Percentiles rank a stretch among this genome's conserved stretches.
phyloP scores from a whole-genome alignment of 345 rosid species.

The Citrus hindsii region DNA sequence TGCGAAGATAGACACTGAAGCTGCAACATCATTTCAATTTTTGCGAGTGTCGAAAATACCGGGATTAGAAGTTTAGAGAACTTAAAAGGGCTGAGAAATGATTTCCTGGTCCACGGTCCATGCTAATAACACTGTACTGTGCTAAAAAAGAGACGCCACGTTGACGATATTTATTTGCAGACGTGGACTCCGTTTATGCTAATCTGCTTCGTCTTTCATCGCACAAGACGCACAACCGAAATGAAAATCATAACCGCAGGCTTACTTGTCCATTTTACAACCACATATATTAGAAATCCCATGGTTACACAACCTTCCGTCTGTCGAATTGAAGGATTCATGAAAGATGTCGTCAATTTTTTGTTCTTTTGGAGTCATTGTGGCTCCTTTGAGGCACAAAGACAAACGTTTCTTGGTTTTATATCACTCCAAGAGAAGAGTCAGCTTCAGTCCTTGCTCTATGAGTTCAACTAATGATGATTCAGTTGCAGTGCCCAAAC shows the following conservation, averaged over 20 bases:
- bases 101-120: conserved; percentile 10
- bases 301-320: background rate
- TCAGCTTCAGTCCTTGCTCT: conserved; percentile 29
- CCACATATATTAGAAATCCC: background rate
- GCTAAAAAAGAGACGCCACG: background rate
- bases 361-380: conserved; percentile 24
- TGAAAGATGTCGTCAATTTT: conserved; percentile 10
- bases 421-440: conserved; percentile 24
- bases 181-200: background rate
- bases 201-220: background rate
- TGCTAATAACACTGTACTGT: background rate
- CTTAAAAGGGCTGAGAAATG: background rate
- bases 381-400: conserved; percentile 36
- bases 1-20: conserved; percentile 22
- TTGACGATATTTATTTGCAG: background rate
- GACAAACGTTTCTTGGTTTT: conserved; percentile 8
- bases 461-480: conserved; percentile 37
- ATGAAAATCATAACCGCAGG: background rate
- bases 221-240: background rate
- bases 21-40: conserved; percentile 31
- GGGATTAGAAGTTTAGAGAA: background rate
- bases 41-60: background rate
- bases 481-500: conserved; percentile 35
- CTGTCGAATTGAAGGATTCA: background rate
- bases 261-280: background rate